Percentiles rank a stretch among this genome's conserved stretches.
Evolutionary conservation across 2,329 filamentous ascomycete species (phyloP).

Genomic region (Fusarium protoensiforme): DNA sequence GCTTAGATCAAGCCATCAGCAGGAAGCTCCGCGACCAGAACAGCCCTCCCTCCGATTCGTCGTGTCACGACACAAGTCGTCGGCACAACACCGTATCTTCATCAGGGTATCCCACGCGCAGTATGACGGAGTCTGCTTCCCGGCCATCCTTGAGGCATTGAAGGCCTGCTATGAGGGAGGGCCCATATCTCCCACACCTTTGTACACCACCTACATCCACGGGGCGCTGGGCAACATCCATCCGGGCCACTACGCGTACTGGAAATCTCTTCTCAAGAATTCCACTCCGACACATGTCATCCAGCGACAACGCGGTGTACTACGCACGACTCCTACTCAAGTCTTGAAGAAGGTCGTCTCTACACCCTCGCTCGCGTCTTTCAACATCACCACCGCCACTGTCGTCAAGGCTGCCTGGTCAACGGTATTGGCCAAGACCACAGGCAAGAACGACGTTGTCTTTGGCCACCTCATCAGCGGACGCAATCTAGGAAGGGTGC

Average conservation of each 20-base stretch:
- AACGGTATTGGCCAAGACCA: slow-evolving; percentile 49
- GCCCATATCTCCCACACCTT: neutral
- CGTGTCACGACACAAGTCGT: slow-evolving; percentile 10
- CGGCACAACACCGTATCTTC: slow-evolving; percentile 17
- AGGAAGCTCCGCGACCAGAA: neutral
- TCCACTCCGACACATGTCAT: slow-evolving; percentile 16
- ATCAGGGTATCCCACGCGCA: slow-evolving; percentile 28
- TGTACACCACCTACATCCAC: slow-evolving; percentile 15
- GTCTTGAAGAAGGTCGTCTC: slow-evolving; percentile 2
- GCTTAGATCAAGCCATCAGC: neutral
- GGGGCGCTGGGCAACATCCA: neutral
- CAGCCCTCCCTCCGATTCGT: slow-evolving; percentile 7
- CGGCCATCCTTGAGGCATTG: slow-evolving; percentile 10
- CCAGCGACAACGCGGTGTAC: neutral
- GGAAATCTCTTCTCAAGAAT: slow-evolving; percentile 7
- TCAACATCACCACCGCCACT: slow-evolving; percentile 47
- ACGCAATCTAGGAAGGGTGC: slow-evolving; percentile 9
- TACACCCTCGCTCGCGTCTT: slow-evolving; percentile 21
- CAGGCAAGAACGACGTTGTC: slow-evolving; percentile 44
- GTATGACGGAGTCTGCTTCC: slow-evolving; percentile 31
- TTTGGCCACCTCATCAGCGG: slow-evolving; percentile 34
- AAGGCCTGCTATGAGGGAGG: slow-evolving; percentile 19
- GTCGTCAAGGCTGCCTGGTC: slow-evolving; percentile 60
- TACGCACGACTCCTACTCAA: slow-evolving; percentile 7
- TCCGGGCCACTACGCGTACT: slow-evolving; percentile 13